Evolutionary conservation across 2,329 filamentous ascomycete species (phyloP).

Genomic region (Pestalotiopsis sp.): DNA sequence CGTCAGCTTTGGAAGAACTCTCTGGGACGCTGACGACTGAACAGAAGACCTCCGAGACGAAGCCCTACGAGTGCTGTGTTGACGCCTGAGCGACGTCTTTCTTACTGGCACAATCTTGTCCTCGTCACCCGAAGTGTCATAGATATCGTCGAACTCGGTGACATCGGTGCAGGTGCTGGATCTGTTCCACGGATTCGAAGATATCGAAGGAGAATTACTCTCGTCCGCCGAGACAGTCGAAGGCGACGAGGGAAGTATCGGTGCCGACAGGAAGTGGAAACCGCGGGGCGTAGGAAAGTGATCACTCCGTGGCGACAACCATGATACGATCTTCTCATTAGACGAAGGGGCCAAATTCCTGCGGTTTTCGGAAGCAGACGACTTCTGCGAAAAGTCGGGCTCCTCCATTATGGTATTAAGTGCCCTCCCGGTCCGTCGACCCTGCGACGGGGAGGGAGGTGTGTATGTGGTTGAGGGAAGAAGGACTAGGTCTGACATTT

Average conservation of each 20-base stretch:
- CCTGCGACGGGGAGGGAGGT: slow-evolving; percentile 57
- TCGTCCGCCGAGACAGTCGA: slow-evolving; percentile 57
- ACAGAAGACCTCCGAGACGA: slow-evolving; percentile 44
- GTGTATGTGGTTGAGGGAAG: slow-evolving; percentile 45
- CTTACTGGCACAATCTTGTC: slow-evolving; percentile 50
- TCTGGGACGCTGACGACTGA: slow-evolving; percentile 39
- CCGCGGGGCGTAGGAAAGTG: slow-evolving; percentile 76
- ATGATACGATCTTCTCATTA: slow-evolving; percentile 57
- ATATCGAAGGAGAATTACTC: slow-evolving; percentile 50
- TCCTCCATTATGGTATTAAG: slow-evolving; percentile 72
- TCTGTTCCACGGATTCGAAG: slow-evolving; percentile 65
- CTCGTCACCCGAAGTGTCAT: slow-evolving; percentile 84
- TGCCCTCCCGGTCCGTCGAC: slow-evolving; percentile 51
- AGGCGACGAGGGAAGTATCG: slow-evolving; percentile 64
- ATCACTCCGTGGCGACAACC: slow-evolving; percentile 62
- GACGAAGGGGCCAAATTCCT: slow-evolving; percentile 34
- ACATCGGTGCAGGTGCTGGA: slow-evolving; percentile 65
- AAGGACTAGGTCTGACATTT: slow-evolving; percentile 51
- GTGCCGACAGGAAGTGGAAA: slow-evolving; percentile 65
- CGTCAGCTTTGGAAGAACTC: slow-evolving; percentile 50
- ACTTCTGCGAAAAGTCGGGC: slow-evolving; percentile 40
- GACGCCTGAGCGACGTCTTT: slow-evolving; percentile 39
- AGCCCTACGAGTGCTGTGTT: slow-evolving; percentile 36
- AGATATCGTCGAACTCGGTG: slow-evolving; percentile 84
- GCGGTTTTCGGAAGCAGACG: slow-evolving; percentile 28